A percentile compares a stretch with the other conserved stretches of the same genome.
These are phyloP conservation scores for Coemansia aciculifera DNA, from an alignment of 192 early-diverging fungal species.

Conservation along the genomic window DNA sequence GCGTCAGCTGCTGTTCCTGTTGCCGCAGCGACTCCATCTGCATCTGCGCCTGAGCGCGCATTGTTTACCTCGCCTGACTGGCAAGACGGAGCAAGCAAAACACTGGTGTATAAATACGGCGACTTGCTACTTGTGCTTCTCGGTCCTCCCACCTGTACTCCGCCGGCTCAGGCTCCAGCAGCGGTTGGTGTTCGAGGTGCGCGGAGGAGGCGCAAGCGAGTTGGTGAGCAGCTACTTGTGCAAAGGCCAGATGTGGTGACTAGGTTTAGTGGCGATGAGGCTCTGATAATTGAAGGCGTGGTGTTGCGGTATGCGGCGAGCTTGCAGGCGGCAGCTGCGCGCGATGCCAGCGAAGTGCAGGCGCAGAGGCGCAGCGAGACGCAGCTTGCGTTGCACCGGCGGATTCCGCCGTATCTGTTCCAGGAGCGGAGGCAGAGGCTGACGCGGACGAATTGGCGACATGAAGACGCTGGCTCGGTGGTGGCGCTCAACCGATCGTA, in stretches of 20 bases:
- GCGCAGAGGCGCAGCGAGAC: constrained; percentile 8
- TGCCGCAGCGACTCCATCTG: not conserved
- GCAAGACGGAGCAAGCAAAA: constrained; percentile 16
- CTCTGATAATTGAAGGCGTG: constrained; percentile 17
- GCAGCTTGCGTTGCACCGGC: constrained; percentile 17
- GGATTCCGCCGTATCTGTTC: constrained; percentile 37
- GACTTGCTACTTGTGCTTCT: constrained; percentile 32
- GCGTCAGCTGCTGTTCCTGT: not conserved
- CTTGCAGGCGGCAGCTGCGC: constrained; percentile 29
- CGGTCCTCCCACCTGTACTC: not conserved
- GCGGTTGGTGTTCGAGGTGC: not conserved
- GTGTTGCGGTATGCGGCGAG: constrained; percentile 45
- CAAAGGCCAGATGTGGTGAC: not conserved
- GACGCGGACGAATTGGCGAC: constrained; percentile 21
- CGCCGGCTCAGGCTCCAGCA: not conserved
- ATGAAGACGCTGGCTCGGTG: not conserved
- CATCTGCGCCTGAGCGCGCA: not conserved
- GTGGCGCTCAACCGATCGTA: constrained; percentile 30
- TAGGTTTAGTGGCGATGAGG: constrained; percentile 14
- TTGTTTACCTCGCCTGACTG: not conserved
- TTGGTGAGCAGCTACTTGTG: not conserved
- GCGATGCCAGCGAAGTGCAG: constrained; percentile 21
- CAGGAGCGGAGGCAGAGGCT: not conserved
- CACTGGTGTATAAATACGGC: constrained; percentile 47
- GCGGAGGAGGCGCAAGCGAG: not conserved